Evolutionary conservation across 306 rosid genomes (phyloP).

Genomic region (Malus sylvestris): DNA sequence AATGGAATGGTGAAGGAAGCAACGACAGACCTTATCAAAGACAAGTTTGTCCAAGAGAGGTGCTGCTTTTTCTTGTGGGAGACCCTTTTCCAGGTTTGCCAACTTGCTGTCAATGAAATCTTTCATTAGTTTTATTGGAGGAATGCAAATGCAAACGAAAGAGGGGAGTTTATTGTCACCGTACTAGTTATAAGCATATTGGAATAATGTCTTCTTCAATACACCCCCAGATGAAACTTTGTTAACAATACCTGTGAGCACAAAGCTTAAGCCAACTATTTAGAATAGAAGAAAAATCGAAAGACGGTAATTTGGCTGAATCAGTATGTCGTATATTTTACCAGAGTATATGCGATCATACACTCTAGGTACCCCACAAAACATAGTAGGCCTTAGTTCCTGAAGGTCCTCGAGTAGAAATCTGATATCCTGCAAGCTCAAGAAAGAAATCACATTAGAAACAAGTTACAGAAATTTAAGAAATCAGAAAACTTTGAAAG

Average conservation of each 20-base stretch:
- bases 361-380: constrained; percentile 90
- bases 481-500: background rate
- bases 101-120: constrained; percentile 46
- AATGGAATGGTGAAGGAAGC: background rate
- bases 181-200: constrained; percentile 76
- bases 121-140: constrained; percentile 26
- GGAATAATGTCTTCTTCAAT: constrained; percentile 50
- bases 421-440: constrained; percentile 61
- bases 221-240: constrained; percentile 65
- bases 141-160: constrained; percentile 12
- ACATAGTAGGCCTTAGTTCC: constrained; percentile 65
- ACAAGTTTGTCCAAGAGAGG: constrained; percentile 80
- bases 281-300: constrained; percentile 7
- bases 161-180: constrained; percentile 3
- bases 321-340: constrained; percentile 10
- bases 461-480: background rate
- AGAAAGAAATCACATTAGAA: constrained; percentile 6
- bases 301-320: background rate
- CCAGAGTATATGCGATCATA: constrained; percentile 67
- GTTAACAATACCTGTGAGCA: constrained; percentile 44
- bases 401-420: constrained; percentile 79
- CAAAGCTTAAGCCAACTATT: constrained; percentile 6
- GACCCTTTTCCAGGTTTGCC: constrained; percentile 69
- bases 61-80: constrained; percentile 68
- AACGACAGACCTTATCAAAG: constrained; percentile 56